Evolutionary conservation across 2,329 filamentous ascomycete genomes (phyloP), one percentile per base, ranked within the genome.

Genomic region (Eurotiales sp.): DNA sequence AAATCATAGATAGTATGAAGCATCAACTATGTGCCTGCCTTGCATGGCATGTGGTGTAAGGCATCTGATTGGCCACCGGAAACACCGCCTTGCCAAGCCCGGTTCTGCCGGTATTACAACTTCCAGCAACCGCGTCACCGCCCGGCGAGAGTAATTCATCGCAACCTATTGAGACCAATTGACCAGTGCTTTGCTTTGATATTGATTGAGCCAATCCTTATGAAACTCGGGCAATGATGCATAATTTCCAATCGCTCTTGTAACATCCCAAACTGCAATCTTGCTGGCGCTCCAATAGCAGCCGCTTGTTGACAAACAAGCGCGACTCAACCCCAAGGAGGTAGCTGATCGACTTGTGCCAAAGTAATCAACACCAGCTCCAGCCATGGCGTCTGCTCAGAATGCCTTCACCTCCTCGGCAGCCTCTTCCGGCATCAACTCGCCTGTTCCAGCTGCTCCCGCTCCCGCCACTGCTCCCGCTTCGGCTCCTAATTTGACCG

Each of bases 341-440:
- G 21, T 37, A 11, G 8, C 8, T 15, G 21, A 15, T 36, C 34
- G n/a, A 37, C 34, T 15, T 10, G 10, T 27, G 19, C 45, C 27
- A 19, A n/a, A n/a, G n/a, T n/a, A n/a, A n/a, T n/a, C n/a, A n/a
- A n/a, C 32, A 6, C 14, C 22, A 43, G 25, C 14, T 25, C 42
- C 22, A 32, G 44, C 40, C 25, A 71, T 69, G 66, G 60, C 66
- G 32, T 68, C 67, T 17, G 55, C 54, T 14, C 66, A 67, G 54
- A 59, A 63, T 37, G 46, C 15, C 36, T 56, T 59, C 14, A 66
- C 61, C 19, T 67, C 67, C 17, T 67, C 67, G 22, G 65, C 62
- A 3, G 66, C 67, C 11, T 63, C 67, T 4, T 70, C 67, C 39
- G 64, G 65, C 36, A 61, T 70, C 52, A 70, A 70, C 49, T 69